Conservation (phyloP, 495 filamentous ascomycete species). For the Xylaria scruposa region DNA sequence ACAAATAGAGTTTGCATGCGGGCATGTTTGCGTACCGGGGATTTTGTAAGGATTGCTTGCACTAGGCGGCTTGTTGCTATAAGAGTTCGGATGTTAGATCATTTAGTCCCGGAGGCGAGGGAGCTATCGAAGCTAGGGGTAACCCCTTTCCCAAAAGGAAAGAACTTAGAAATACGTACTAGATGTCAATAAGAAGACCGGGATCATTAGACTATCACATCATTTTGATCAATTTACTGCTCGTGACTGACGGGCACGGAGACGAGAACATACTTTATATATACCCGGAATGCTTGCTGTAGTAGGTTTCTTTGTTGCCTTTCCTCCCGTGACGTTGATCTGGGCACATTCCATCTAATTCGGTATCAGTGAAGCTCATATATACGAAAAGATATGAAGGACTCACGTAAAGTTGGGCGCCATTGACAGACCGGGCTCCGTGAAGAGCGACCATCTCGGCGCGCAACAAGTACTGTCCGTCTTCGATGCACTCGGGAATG, state of each 20-base stretch:
- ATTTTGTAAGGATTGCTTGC: conserved; percentile 13
- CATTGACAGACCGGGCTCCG: conserved; percentile 41
- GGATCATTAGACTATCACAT: conserved; percentile 1
- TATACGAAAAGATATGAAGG: conserved; percentile 15
- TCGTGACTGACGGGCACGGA: neutral
- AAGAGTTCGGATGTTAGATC: neutral
- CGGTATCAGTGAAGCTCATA: conserved; percentile 12
- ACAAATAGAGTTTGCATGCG: too few relatives aligned
- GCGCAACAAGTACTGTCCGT: conserved; percentile 57
- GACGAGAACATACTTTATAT: conserved; percentile 41
- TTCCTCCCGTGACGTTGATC: conserved; percentile 54
- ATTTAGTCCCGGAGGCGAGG: neutral
- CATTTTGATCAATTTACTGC: neutral
- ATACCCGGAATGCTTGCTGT: conserved; percentile 54
- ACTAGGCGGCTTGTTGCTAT: conserved; percentile 9
- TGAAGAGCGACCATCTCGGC: conserved; percentile 62
- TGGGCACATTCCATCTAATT: conserved; percentile 57
- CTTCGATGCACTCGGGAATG: conserved; percentile 54
- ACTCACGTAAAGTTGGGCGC: conserved; percentile 60
- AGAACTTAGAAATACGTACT: neutral
- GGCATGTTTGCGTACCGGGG: neutral
- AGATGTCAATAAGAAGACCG: conserved; percentile 10
- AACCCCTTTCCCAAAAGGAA: neutral
- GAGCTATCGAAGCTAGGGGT: neutral
- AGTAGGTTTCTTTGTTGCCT: conserved; percentile 40